phyloP scores from a whole-genome alignment of 768 basidiomycete genomes.

The Leccinum fibrillosum region DNA sequence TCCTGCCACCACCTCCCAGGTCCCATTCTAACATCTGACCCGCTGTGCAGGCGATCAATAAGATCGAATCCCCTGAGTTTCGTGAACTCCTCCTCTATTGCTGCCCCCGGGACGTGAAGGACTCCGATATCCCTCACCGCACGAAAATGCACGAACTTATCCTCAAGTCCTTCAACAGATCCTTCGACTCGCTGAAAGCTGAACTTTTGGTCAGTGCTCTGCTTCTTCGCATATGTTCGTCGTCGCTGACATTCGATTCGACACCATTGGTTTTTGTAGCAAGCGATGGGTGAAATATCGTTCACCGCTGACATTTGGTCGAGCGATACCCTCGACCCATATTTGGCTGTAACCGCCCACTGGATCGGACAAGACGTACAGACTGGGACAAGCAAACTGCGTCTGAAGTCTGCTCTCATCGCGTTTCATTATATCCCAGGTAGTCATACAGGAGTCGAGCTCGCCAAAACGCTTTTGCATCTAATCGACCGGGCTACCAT shows the following conservation, averaged over 20 bases:
- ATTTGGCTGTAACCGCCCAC: slow-evolving; percentile 35
- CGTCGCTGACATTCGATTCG: too few relatives aligned
- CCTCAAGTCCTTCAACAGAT: background rate
- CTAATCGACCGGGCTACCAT: slow-evolving; percentile 3
- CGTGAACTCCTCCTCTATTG: background rate
- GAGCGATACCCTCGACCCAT: slow-evolving; percentile 20
- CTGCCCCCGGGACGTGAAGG: background rate
- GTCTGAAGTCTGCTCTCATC: slow-evolving; percentile 9
- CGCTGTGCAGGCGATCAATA: background rate
- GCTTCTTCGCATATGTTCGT: too few relatives aligned
- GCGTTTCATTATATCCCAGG: slow-evolving; percentile 5
- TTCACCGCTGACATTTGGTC: slow-evolving; percentile 38
- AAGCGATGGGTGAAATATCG: slow-evolving; percentile 6
- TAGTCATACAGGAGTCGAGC: background rate
- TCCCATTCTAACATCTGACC: too few relatives aligned
- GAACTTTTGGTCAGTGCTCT: background rate
- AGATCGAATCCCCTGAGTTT: background rate
- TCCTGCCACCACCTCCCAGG: background rate
- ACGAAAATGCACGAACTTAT: slow-evolving; percentile 3
- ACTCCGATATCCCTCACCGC: slow-evolving; percentile 8
- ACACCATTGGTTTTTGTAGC: background rate
- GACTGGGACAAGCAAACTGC: background rate
- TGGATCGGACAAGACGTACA: slow-evolving; percentile 6
- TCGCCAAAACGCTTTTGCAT: background rate
- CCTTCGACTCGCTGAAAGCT: background rate